These are phyloP conservation scores for Melaleuca alternifolia DNA, from an alignment of 345 rosid genomes.

Conservation along the genomic window DNA sequence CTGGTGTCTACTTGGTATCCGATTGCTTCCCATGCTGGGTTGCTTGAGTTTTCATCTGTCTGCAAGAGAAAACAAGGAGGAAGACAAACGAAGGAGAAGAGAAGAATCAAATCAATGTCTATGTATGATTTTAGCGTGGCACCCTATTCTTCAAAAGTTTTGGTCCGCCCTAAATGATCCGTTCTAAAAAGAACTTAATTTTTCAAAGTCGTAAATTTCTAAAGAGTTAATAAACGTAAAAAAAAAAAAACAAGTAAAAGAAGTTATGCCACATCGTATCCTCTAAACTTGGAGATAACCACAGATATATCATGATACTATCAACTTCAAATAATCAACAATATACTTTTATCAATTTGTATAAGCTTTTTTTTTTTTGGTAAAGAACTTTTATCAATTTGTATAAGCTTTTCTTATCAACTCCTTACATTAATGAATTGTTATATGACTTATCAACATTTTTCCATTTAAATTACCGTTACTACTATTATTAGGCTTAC, in stretches of 20 bases:
- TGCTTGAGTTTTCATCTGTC: neutral
- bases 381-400: neutral
- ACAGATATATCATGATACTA: neutral
- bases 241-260: no score
- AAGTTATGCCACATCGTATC: neutral
- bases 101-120: neutral
- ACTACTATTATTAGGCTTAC: neutral
- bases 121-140: neutral
- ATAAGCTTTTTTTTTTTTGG: neutral
- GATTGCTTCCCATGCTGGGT: conserved; percentile 3
- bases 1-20: conserved; percentile 1
- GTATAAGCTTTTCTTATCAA: neutral
- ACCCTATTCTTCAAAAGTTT: neutral
- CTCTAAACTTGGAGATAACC: neutral
- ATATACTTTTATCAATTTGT: neutral
- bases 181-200: neutral
- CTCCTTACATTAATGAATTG: neutral
- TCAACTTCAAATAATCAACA: neutral
- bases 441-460: neutral
- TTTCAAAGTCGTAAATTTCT: neutral
- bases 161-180: neutral
- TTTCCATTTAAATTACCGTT: neutral
- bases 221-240: neutral
- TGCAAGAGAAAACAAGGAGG: neutral
- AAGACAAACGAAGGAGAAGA: neutral